Conservation (phyloP, 805 yeast genomes). For the Cyberlindnera maclurae region DNA sequence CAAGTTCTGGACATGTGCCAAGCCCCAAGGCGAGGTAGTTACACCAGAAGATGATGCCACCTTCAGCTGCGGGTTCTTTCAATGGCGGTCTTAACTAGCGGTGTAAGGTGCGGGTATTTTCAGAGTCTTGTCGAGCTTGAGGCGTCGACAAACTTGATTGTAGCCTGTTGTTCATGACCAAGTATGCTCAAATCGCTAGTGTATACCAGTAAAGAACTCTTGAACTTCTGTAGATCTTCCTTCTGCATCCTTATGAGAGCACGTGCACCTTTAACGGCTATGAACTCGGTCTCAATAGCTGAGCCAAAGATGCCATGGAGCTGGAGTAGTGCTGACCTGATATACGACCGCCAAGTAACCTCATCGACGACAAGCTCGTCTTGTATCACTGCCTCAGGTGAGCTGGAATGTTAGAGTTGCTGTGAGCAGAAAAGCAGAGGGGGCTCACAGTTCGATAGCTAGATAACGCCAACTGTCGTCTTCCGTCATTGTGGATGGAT, state of each 20-base stretch:
- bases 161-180: constrained; percentile 12
- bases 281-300: constrained; percentile 28
- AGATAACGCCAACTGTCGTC: no score
- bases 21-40: constrained; percentile 26
- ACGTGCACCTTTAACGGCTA: constrained; percentile 19
- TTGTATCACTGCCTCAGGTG: not conserved
- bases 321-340: constrained; percentile 27
- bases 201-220: constrained; percentile 27
- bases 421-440: no score
- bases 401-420: no score
- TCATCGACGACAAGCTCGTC: constrained; percentile 19
- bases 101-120: not conserved
- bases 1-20: constrained; percentile 48
- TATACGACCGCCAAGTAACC: constrained; percentile 33
- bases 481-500: no score
- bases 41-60: constrained; percentile 19
- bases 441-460: no score
- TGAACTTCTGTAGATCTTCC: constrained; percentile 24
- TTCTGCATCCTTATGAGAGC: constrained; percentile 24
- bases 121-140: not conserved
- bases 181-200: constrained; percentile 23
- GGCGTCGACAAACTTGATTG: not conserved
- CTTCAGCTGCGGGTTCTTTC: constrained; percentile 44
- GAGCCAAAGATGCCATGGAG: constrained; percentile 37
- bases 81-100: constrained; percentile 34